Percentiles rank a stretch among this genome's conserved stretches.
phyloP scores from a whole-genome alignment of 1,284 basidiomycete genomes.

The Irpex sp. region DNA sequence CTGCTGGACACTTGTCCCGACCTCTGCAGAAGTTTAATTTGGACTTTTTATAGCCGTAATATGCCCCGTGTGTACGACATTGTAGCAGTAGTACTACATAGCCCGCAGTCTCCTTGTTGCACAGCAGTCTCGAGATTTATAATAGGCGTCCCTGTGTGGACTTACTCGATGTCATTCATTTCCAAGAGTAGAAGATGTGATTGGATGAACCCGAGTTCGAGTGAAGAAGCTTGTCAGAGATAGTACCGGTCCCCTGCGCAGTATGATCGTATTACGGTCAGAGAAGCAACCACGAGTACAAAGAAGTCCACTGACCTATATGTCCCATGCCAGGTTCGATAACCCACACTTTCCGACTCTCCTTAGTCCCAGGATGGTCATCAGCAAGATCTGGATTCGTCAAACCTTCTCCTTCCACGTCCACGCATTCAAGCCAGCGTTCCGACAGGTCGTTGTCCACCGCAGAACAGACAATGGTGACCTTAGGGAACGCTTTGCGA shows the following conservation, averaged over 20 bases:
- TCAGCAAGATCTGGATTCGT: neutral
- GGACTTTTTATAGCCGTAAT: neutral
- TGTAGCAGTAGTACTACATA: neutral
- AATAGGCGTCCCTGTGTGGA: neutral
- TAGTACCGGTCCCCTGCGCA: conserved; percentile 47
- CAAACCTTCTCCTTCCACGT: conserved; percentile 26
- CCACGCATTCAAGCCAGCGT: conserved; percentile 59
- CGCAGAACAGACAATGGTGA: conserved; percentile 81
- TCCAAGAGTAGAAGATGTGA: neutral
- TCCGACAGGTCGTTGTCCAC: conserved; percentile 75
- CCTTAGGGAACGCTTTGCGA: conserved; percentile 76
- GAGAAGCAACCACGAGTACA: conserved; percentile 12
- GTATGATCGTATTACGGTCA: conserved; percentile 36
- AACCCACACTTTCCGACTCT: conserved; percentile 65
- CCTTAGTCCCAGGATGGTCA: conserved; percentile 14
- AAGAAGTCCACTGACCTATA: conserved; percentile 49
- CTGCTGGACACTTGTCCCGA: neutral
- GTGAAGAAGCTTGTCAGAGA: conserved; percentile 19
- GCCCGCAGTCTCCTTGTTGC: neutral
- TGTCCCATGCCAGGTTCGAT: conserved; percentile 82
- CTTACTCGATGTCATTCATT: neutral
- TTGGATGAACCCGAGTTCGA: neutral
- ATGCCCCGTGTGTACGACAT: neutral
- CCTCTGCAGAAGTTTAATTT: neutral
- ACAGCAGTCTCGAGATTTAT: neutral